Conservation (phyloP, 2,329 filamentous ascomycete species). For the Cladophialophora chaetospira region DNA sequence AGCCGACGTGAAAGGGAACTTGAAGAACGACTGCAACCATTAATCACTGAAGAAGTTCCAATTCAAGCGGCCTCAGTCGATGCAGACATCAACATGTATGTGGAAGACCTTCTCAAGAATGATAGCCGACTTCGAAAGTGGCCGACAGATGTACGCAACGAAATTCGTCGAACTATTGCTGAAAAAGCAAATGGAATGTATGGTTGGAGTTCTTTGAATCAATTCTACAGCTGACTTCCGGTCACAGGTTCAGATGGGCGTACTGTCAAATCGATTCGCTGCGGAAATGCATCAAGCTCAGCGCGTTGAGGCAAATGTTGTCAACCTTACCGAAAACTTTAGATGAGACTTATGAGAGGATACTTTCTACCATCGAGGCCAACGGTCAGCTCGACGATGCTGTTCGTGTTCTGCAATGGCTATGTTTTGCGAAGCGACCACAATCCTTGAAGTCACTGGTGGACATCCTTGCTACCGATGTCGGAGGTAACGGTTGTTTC, state of each 20-base stretch:
- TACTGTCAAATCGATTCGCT: slow-evolving; percentile 35
- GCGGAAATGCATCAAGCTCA: slow-evolving; percentile 27
- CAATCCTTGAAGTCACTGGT: neutral
- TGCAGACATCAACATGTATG: slow-evolving; percentile 24
- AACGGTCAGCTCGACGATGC: slow-evolving; percentile 12
- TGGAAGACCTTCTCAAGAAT: slow-evolving; percentile 16
- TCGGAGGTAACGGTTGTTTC: neutral
- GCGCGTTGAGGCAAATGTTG: slow-evolving; percentile 26
- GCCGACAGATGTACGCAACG: slow-evolving; percentile 4
- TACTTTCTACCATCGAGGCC: slow-evolving; percentile 6
- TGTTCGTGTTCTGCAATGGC: slow-evolving; percentile 10
- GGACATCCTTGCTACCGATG: slow-evolving; percentile 17
- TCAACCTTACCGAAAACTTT: slow-evolving; percentile 31
- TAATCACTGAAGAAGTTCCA: slow-evolving; percentile 4
- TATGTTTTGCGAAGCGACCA: slow-evolving; percentile 12
- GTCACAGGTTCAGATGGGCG: slow-evolving; percentile 38
- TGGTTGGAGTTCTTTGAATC: too few relatives aligned
- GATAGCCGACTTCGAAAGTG: slow-evolving; percentile 20
- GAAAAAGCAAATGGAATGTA: slow-evolving; percentile 28
- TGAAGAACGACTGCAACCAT: slow-evolving; percentile 15
- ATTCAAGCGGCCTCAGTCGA: slow-evolving; percentile 18
- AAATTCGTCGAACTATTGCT: slow-evolving; percentile 35
- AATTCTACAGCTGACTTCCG: too few relatives aligned
- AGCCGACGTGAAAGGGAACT: slow-evolving; percentile 26
- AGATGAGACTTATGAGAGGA: slow-evolving; percentile 31